These are phyloP conservation scores for Pleurotus pulmonarius DNA, from an alignment of 768 basidiomycete genomes.

Conservation along the genomic window DNA sequence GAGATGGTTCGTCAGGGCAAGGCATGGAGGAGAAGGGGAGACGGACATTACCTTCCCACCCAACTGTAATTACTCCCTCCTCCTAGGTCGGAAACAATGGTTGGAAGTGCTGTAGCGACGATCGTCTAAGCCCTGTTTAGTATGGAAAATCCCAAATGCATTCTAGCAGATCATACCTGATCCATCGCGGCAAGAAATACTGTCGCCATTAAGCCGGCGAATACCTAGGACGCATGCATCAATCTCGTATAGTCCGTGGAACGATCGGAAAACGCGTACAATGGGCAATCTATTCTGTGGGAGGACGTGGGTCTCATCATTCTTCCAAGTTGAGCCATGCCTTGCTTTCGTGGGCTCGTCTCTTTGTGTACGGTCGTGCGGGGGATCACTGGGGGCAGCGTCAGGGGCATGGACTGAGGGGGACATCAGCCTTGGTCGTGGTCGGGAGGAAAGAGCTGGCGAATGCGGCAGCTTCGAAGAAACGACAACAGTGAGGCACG, in stretches of 20 bases:
- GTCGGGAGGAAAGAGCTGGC: background rate
- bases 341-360: constrained; percentile 19
- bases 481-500: background rate
- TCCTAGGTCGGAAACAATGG: constrained; percentile 62
- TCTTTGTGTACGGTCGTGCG: constrained; percentile 9
- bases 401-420: background rate
- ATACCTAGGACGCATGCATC: constrained; percentile 29
- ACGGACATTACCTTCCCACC: constrained; percentile 56
- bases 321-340: constrained; percentile 54
- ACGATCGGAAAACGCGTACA: constrained; percentile 24
- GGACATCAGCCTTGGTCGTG: background rate
- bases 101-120: constrained; percentile 73
- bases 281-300: constrained; percentile 48
- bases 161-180: constrained; percentile 37
- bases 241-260: background rate
- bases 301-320: constrained; percentile 49
- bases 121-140: constrained; percentile 41
- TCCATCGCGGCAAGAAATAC: constrained; percentile 56
- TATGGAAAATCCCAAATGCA: too few relatives aligned
- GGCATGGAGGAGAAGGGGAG: background rate
- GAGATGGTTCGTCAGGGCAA: constrained; percentile 3
- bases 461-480: background rate
- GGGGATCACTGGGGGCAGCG: background rate
- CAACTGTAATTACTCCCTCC: constrained; percentile 66
- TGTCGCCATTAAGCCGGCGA: constrained; percentile 40